Conservation (phyloP, 2,329 filamentous ascomycete species). For the Pseudocercospora macadamiae region DNA sequence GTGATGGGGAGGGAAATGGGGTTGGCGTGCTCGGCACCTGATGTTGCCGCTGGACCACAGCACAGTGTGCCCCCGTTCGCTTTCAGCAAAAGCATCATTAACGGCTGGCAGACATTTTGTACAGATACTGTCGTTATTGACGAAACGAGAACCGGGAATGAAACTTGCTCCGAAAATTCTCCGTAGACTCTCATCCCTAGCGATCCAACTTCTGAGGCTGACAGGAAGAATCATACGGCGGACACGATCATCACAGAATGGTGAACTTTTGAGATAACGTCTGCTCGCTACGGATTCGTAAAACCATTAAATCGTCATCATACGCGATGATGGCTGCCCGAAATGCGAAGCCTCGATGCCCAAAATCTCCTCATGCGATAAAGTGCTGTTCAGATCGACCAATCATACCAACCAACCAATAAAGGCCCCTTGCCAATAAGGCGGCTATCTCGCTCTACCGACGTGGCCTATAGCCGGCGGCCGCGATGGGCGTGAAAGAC, state of each 20-base stretch:
- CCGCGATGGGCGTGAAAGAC: slow-evolving; percentile 18
- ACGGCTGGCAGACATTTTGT: neutral
- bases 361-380: neutral
- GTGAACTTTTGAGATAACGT: too few relatives aligned
- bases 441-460: too few relatives aligned
- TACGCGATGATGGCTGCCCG: too few relatives aligned
- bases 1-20: neutral
- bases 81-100: neutral
- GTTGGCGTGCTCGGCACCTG: neutral
- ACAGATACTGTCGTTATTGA: neutral
- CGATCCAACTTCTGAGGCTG: too few relatives aligned
- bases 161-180: neutral
- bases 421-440: neutral
- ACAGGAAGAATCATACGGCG: too few relatives aligned
- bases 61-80: neutral
- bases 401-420: neutral
- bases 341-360: neutral
- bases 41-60: neutral
- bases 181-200: too few relatives aligned
- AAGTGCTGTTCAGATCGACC: neutral
- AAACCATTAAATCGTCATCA: too few relatives aligned
- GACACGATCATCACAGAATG: too few relatives aligned
- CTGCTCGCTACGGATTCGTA: too few relatives aligned
- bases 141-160: neutral
- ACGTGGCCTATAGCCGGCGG: slow-evolving; percentile 9